phyloP scores from a whole-genome alignment of 192 early-diverging fungal species.

The Coemansia erecta region DNA sequence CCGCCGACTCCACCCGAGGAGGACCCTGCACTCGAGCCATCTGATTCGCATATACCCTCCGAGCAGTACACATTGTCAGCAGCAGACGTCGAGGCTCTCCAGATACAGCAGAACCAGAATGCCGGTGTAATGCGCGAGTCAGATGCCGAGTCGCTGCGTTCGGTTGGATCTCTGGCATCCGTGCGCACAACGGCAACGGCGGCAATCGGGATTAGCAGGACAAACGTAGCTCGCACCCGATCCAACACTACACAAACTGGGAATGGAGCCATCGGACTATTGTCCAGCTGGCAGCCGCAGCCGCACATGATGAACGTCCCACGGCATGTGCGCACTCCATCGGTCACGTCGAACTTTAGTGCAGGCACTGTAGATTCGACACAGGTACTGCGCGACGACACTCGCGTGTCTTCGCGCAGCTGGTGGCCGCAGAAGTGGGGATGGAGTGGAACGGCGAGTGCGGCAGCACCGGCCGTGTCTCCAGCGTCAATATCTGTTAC shows the following conservation, averaged over 20 bases:
- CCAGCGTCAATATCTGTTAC: neutral
- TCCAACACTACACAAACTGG: constrained; percentile 6
- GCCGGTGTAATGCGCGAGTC: constrained; percentile 14
- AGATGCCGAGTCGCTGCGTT: constrained; percentile 39
- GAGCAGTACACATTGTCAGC: constrained; percentile 5
- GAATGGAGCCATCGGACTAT: neutral
- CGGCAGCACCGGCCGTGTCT: neutral
- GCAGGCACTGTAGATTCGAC: constrained; percentile 28
- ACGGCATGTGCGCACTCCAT: constrained; percentile 21
- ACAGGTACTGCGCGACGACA: constrained; percentile 32
- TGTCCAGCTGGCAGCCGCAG: constrained; percentile 10
- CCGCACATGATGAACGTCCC: neutral
- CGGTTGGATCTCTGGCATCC: constrained; percentile 33
- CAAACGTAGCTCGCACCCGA: neutral
- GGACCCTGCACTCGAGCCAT: constrained; percentile 27
- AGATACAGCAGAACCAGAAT: neutral
- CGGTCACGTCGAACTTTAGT: constrained; percentile 18
- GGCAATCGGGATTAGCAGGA: constrained; percentile 22
- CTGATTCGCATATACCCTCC: neutral
- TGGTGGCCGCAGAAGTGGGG: constrained; percentile 38
- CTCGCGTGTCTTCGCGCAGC: constrained; percentile 27
- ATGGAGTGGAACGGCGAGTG: constrained; percentile 11
- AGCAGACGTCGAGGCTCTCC: constrained; percentile 7
- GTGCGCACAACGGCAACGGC: constrained; percentile 39
- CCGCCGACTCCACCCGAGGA: constrained; percentile 44